phyloP scores from a whole-genome alignment of 164 flowering plant species.

The Tetrastigma voinierianum region DNA sequence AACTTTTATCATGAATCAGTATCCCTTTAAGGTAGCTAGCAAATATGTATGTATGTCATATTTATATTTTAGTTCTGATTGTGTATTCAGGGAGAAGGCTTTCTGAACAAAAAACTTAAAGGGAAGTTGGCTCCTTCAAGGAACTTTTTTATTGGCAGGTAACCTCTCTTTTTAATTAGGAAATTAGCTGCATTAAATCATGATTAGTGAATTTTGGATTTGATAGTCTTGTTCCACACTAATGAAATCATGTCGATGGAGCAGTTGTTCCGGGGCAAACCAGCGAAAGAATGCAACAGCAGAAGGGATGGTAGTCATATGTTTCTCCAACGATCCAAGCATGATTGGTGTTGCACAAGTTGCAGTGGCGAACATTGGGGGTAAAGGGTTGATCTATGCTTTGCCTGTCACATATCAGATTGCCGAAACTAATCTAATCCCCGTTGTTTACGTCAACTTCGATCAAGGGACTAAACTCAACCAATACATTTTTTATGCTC shows the following conservation, averaged over 20 bases:
- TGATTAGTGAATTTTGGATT: too few relatives aligned
- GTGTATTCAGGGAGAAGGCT: slow-evolving; percentile 49
- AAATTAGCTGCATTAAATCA: too few relatives aligned
- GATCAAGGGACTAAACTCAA: slow-evolving; percentile 47
- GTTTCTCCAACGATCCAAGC: slow-evolving; percentile 51
- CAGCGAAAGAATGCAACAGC: slow-evolving; percentile 28
- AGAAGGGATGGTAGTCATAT: slow-evolving; percentile 38
- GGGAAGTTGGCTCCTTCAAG: slow-evolving; percentile 31
- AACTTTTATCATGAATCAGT: too few relatives aligned
- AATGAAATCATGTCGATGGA: slow-evolving; percentile 20
- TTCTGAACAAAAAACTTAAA: slow-evolving; percentile 26
- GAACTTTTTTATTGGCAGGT: slow-evolving; percentile 42
- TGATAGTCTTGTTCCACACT: too few relatives aligned
- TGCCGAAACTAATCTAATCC: slow-evolving; percentile 44
- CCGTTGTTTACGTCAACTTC: slow-evolving; percentile 43
- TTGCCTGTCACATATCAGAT: slow-evolving; percentile 34
- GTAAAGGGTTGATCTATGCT: slow-evolving; percentile 47
- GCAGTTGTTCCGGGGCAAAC: slow-evolving; percentile 23
- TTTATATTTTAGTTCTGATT: too few relatives aligned
- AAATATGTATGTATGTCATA: slow-evolving; percentile 5
- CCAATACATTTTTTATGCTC: not conserved
- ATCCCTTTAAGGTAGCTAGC: not conserved
- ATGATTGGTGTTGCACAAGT: slow-evolving; percentile 26
- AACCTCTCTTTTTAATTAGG: slow-evolving; percentile 1
- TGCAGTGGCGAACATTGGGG: slow-evolving; percentile 37